Percentiles rank a stretch among this genome's conserved stretches.
Evolutionary conservation across 306 rosid species (phyloP).

Genomic region (Glycine latifolia): DNA sequence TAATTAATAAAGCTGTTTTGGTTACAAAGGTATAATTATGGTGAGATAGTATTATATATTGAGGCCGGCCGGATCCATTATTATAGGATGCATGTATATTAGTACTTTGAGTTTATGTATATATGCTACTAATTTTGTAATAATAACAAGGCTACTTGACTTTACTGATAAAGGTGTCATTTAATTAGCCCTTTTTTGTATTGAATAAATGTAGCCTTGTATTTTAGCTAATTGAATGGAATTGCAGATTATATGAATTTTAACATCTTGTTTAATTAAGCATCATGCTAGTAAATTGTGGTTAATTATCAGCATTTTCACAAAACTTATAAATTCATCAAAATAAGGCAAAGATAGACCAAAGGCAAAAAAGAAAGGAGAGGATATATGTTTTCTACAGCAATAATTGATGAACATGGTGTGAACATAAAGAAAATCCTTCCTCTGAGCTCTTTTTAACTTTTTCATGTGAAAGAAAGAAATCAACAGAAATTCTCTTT

Average conservation of each 20-base stretch:
- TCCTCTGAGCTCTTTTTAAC: background rate
- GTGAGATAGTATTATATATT: slow-evolving; percentile 32
- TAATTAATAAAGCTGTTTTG: slow-evolving; percentile 38
- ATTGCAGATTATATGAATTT: background rate
- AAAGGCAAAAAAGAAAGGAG: background rate
- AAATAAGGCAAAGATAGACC: background rate
- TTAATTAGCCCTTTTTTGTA: slow-evolving; percentile 31
- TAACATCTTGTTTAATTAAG: background rate
- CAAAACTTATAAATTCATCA: slow-evolving; percentile 1
- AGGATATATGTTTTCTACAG: background rate
- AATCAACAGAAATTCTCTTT: background rate
- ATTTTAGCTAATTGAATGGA: slow-evolving; percentile 8
- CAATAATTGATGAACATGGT: background rate
- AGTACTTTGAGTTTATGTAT: slow-evolving; percentile 7
- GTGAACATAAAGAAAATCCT: slow-evolving; percentile 9
- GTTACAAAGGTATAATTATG: slow-evolving; percentile 24
- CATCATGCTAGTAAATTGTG: background rate
- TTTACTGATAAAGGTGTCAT: slow-evolving; percentile 6
- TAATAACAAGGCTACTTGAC: slow-evolving; percentile 42
- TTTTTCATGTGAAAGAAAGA: background rate
- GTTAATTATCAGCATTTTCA: background rate
- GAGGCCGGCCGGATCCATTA: slow-evolving; percentile 7
- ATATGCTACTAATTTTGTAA: slow-evolving; percentile 17
- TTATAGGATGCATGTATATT: slow-evolving; percentile 8
- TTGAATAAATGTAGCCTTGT: background rate